Evolutionary conservation across 345 rosid genomes (phyloP), one percentile per base, ranked within the genome.

Genomic region (Atalantia buxifolia): DNA sequence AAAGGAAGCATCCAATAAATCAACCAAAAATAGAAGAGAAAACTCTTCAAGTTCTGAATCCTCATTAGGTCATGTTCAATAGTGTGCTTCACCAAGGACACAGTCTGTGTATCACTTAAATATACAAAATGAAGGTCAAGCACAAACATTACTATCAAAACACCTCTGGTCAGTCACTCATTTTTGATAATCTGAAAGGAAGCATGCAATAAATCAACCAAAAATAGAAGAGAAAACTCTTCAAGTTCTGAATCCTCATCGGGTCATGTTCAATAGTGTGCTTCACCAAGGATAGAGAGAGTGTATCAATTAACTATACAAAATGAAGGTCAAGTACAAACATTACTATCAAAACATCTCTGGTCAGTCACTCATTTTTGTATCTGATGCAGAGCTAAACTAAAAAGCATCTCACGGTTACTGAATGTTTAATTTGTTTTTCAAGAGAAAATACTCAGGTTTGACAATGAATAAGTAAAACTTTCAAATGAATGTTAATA

Each of bases 401-500:
- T 66, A 55, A 35, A 62, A 57, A 73, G 42, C 65, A 21, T 67
- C 35, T 22, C 35, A 78, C 36, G 7, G 45, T n/a, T 24, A 64
- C 24, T 45, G 50, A 53, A 65, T 40, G 35, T 38, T 76, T 48
- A 56, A 61, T 33, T 6, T 24, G 9, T 66, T 45, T 40, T 22
- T 24, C 71, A 69, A 42, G 69, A n/a, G n/a, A 75, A 65, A 66
- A 67, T 13, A 42, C 22, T 19, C 56, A 22, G 36, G 28, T 40
- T 27, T 40, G 35, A 76, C n/a, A 40, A 24, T 31, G 65, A 76
- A 72, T 63, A 60, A 60, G 19, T 30, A 36, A 31, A 50, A 60
- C 42, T 48, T 67, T 9, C 67, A 78, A 69, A 18, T 2, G 73
- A 66, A 60, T 40, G 31, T 24, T n/a, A 36, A 70, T 92, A 96